Evolutionary conservation across 805 yeast species (phyloP).

Genomic region (Clavispora asparagi): DNA sequence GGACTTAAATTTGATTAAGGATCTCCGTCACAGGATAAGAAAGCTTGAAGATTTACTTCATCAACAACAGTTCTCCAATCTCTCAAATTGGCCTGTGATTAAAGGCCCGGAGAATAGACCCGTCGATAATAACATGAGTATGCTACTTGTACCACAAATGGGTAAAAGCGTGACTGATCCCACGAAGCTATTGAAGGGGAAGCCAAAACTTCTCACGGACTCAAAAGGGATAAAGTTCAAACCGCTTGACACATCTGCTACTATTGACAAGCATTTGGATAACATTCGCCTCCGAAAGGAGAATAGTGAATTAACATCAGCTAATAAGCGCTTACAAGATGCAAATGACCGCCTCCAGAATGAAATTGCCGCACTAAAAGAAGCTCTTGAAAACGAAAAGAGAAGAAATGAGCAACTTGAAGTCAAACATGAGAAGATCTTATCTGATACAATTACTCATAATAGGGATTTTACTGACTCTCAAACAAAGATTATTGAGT

Average conservation of each 20-base stretch:
- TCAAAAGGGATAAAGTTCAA: slow-evolving; percentile 7
- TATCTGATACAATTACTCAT: slow-evolving; percentile 1
- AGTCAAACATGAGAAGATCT: slow-evolving; percentile 7
- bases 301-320: slow-evolving; percentile 13
- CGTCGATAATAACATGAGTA: slow-evolving; percentile 11
- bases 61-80: slow-evolving; percentile 59
- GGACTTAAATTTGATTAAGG: slow-evolving; percentile 42
- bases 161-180: slow-evolving; percentile 16
- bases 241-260: slow-evolving; percentile 30
- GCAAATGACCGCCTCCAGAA: slow-evolving; percentile 7
- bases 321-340: slow-evolving; percentile 5
- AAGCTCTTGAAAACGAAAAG: slow-evolving; percentile 1
- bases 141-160: slow-evolving; percentile 5
- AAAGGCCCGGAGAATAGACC: neutral
- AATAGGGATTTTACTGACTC: slow-evolving; percentile 1
- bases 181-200: slow-evolving; percentile 22
- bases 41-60: slow-evolving; percentile 75
- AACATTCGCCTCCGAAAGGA: slow-evolving; percentile 34
- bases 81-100: slow-evolving; percentile 41
- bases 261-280: slow-evolving; percentile 40
- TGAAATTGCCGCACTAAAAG: slow-evolving; percentile 4
- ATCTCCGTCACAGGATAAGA: slow-evolving; percentile 66
- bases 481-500: slow-evolving; percentile 1
- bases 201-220: neutral
- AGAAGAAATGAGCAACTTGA: slow-evolving; percentile 1